Conservation (phyloP, 768 basidiomycete genomes). For the Russula ochroleuca region DNA sequence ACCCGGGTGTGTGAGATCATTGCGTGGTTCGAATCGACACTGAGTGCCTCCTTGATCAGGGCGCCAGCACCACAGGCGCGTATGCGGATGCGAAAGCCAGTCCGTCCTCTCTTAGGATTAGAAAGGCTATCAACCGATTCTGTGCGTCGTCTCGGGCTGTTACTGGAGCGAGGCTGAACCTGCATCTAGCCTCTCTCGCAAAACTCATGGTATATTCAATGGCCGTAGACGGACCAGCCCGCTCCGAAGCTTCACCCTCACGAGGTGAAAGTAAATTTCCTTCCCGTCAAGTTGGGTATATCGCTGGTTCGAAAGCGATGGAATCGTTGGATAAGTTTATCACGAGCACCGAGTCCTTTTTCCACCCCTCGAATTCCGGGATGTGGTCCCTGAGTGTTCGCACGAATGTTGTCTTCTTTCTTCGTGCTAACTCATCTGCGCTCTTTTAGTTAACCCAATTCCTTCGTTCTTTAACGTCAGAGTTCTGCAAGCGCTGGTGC, state of each 20-base stretch:
- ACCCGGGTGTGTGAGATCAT: constrained; percentile 46
- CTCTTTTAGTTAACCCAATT: constrained; percentile 56
- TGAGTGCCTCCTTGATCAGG: constrained; percentile 39
- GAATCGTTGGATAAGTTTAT: constrained; percentile 84
- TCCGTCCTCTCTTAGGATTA: constrained; percentile 55
- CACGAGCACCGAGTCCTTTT: constrained; percentile 90
- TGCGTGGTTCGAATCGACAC: neutral
- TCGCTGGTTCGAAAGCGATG: constrained; percentile 83
- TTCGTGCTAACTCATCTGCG: constrained; percentile 18
- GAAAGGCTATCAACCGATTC: constrained; percentile 62
- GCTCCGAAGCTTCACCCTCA: constrained; percentile 38
- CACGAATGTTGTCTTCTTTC: constrained; percentile 11
- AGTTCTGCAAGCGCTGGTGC: constrained; percentile 74
- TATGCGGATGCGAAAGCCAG: constrained; percentile 65
- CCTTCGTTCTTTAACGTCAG: constrained; percentile 63
- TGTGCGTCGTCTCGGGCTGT: constrained; percentile 39
- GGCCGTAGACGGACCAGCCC: constrained; percentile 69
- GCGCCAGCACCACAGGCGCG: constrained; percentile 57
- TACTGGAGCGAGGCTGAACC: constrained; percentile 9
- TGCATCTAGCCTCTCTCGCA: constrained; percentile 50
- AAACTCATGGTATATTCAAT: constrained; percentile 88
- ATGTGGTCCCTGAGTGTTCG: constrained; percentile 67
- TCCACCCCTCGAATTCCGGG: constrained; percentile 92
- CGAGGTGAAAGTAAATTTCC: constrained; percentile 31
- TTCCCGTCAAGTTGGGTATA: constrained; percentile 46